Evolutionary conservation across 805 yeast species (phyloP), one percentile per base, ranked within the genome.

Genomic region (Ogataea nonfermentans): DNA sequence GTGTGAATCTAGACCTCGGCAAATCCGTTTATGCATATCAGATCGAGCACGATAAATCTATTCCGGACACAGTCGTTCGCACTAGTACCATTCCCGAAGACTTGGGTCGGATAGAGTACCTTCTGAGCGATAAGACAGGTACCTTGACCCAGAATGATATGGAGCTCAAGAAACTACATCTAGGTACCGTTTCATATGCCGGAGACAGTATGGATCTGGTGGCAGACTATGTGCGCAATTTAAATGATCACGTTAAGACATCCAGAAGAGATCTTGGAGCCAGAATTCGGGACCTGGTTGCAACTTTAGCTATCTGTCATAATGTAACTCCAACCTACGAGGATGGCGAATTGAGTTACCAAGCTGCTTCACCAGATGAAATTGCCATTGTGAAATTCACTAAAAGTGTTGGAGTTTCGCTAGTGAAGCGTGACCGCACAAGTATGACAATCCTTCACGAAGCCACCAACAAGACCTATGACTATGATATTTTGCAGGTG

Each of bases 321-420:
- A 89, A 89, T 51, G 99, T 93, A 20, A 95, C 99, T 0, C 99
- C 99, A 1, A 80, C 95, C 0, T 76, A 80, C 49, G 93, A 83
- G 41, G 86, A 81, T 48, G 88, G 85, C 19, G 79, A 70, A 42
- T 60, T 81, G 11, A 75, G 88, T 2, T 93, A 90, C 59, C 99
- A 93, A 64, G 99, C 99, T 0, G 97, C 98, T 0, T 90, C 97
- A 0, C 99, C 99, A 0, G 99, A 93, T 67, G 99, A 93, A 60
- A 81, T 93, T 51, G 99, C 99, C 20, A 93, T 93, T 47, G 98
- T 93, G 13, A 83, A 83, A 55, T 93, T 88, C 66, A 86, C 96
- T 1, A 95, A 88, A 48, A 60, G 69, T 2, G 91, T 90, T 22
- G 99, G 99, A 0, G 68, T 93, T 24, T 76, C 89, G 6, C 70